phyloP scores from a whole-genome alignment of 2,329 filamentous ascomycete species.

The Phialophora verrucosa region DNA sequence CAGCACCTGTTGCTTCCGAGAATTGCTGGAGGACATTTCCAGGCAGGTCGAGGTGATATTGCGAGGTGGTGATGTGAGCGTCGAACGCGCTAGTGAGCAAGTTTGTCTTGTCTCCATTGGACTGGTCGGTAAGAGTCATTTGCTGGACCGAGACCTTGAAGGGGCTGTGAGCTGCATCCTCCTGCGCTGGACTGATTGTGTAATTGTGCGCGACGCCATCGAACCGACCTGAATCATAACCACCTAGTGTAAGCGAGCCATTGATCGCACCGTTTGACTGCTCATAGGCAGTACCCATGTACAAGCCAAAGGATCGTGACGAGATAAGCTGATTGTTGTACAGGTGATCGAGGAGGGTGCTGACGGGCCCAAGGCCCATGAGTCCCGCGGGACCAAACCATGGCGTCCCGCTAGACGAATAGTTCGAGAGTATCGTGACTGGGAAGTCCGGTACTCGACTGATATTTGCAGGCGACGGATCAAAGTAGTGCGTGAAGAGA shows the following conservation, averaged over 20 bases:
- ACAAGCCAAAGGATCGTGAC: conserved; percentile 50
- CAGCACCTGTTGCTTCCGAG: conserved; percentile 44
- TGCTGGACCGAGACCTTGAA: conserved; percentile 50
- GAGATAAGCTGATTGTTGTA: conserved; percentile 45
- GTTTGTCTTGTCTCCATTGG: conserved; percentile 29
- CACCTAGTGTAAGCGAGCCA: conserved; percentile 52
- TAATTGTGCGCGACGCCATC: conserved; percentile 43
- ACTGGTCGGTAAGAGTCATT: conserved; percentile 45
- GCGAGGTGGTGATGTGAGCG: conserved; percentile 51
- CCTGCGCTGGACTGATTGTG: conserved; percentile 41
- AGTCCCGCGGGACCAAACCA: conserved; percentile 39
- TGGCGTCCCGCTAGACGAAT: conserved; percentile 27
- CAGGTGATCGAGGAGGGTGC: conserved; percentile 49
- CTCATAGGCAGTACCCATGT: conserved; percentile 50
- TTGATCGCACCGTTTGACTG: conserved; percentile 50
- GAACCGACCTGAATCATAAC: conserved; percentile 53
- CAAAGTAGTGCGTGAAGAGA: conserved; percentile 38
- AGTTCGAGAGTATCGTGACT: conserved; percentile 37
- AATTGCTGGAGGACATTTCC: conserved; percentile 50
- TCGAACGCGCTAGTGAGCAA: conserved; percentile 46
- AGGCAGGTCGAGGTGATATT: conserved; percentile 51
- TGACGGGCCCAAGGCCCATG: conserved; percentile 49
- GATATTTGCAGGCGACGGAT: conserved; percentile 35
- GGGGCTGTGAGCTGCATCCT: conserved; percentile 40
- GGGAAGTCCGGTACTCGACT: conserved; percentile 32